Conservation (phyloP, 257 asterid genomes). For the Solanum virginianum region DNA sequence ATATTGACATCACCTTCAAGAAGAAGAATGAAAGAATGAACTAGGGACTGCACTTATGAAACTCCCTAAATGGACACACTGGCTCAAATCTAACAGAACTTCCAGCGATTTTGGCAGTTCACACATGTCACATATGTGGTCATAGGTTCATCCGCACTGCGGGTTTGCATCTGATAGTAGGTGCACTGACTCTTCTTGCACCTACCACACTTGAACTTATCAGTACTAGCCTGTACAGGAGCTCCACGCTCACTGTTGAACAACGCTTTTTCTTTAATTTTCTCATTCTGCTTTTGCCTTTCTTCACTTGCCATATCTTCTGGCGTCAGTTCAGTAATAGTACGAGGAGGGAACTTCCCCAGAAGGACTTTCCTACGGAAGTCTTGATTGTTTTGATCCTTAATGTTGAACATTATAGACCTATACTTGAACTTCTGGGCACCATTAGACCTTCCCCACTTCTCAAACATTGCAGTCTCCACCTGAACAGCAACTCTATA, state of each 20-base stretch:
- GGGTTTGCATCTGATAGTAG: conserved; percentile 86
- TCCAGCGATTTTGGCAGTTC: conserved; percentile 82
- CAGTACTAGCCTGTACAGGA: conserved; percentile 64
- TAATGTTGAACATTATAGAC: conserved; percentile 35
- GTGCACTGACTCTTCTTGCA: conserved; percentile 73
- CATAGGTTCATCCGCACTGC: conserved; percentile 99
- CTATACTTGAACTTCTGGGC: conserved; percentile 30
- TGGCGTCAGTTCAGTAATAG: conserved; percentile 39
- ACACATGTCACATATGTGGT: conserved; percentile 90
- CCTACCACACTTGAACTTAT: conserved; percentile 67
- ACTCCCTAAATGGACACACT: neutral
- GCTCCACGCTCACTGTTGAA: conserved; percentile 65
- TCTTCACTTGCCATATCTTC: conserved; percentile 93
- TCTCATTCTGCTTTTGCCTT: conserved; percentile 56
- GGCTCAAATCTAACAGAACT: conserved; percentile 21
- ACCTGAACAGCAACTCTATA: conserved; percentile 33
- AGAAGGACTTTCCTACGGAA: conserved; percentile 66
- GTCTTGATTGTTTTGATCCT: conserved; percentile 41
- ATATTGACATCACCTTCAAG: neutral
- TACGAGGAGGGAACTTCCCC: conserved; percentile 41
- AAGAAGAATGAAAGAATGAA: neutral
- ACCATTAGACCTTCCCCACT: conserved; percentile 39
- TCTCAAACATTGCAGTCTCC: conserved; percentile 32
- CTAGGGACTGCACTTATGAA: neutral
- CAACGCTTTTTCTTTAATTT: conserved; percentile 67